Percentiles rank a stretch among this genome's conserved stretches.
Conservation (phyloP, 1,284 basidiomycete species). For the Sanghuangporus weigelae region DNA sequence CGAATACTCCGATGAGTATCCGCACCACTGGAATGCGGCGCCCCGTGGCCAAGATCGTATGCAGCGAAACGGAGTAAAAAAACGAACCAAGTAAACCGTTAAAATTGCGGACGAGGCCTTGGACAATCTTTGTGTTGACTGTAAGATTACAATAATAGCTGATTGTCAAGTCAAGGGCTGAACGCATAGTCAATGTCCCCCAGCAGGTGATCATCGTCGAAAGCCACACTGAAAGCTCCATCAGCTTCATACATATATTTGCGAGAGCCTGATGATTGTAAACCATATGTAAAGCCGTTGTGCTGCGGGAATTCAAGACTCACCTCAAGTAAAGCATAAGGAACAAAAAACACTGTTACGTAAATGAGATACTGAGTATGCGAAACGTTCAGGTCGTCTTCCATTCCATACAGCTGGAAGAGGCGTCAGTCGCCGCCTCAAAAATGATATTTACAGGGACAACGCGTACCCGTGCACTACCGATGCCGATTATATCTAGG, state of each 20-base stretch:
- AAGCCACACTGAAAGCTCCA: slow-evolving; percentile 64
- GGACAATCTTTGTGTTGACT: slow-evolving; percentile 43
- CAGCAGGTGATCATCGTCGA: slow-evolving; percentile 58
- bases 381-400: slow-evolving; percentile 46
- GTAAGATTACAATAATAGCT: not conserved
- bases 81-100: slow-evolving; percentile 52
- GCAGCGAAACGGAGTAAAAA: not conserved
- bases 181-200: slow-evolving; percentile 63
- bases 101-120: slow-evolving; percentile 63
- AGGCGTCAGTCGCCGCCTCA: not conserved
- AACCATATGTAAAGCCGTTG: too few relatives aligned
- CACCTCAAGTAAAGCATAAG: slow-evolving; percentile 57
- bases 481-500: slow-evolving; percentile 75
- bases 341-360: slow-evolving; percentile 61
- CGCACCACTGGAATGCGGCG: slow-evolving; percentile 42
- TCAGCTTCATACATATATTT: slow-evolving; percentile 65
- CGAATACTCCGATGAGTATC: slow-evolving; percentile 62
- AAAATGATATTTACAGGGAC: not conserved
- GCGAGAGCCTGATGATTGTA: slow-evolving; percentile 47
- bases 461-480: slow-evolving; percentile 64
- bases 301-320: slow-evolving; percentile 1
- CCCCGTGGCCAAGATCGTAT: not conserved
- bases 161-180: slow-evolving; percentile 15
- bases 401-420: slow-evolving; percentile 50
- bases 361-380: slow-evolving; percentile 61